Percentiles rank a stretch among this genome's conserved stretches.
Conservation (phyloP, 805 yeast species). For the Zygoascus biomembranicola region DNA sequence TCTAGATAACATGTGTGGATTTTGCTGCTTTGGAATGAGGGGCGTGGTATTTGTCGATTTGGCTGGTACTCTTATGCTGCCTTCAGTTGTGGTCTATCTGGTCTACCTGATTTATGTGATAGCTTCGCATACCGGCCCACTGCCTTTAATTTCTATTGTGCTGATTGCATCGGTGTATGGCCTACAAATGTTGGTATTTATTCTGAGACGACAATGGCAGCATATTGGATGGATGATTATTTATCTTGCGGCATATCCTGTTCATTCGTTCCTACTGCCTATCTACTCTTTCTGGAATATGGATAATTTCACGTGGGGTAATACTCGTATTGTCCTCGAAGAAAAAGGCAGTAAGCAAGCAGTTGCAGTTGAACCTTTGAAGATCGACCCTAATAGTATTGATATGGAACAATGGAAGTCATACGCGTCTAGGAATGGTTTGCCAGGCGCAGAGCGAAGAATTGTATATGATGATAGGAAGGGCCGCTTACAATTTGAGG, state of each 20-base stretch:
- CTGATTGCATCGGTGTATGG: conserved; percentile 52
- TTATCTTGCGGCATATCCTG: conserved; percentile 49
- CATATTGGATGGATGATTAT: conserved; percentile 49
- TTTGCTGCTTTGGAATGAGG: conserved; percentile 53
- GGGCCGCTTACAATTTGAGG: conserved; percentile 25
- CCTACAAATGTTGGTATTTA: conserved; percentile 50
- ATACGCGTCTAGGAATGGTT: conserved; percentile 29
- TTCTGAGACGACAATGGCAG: conserved; percentile 36
- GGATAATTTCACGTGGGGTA: conserved; percentile 62
- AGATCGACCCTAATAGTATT: conserved; percentile 29
- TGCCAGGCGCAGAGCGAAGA: conserved; percentile 31
- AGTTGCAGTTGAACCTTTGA: conserved; percentile 27
- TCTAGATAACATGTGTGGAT: conserved; percentile 53
- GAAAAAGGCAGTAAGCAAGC: conserved; percentile 44
- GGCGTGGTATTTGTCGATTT: conserved; percentile 50
- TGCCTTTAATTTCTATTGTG: conserved; percentile 44
- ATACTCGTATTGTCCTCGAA: conserved; percentile 48
- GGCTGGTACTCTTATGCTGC: conserved; percentile 48
- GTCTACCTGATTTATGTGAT: conserved; percentile 44
- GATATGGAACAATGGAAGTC: conserved; percentile 33
- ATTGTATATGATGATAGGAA: conserved; percentile 28
- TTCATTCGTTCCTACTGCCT: conserved; percentile 55
- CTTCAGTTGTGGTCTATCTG: conserved; percentile 49
- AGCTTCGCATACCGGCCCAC: conserved; percentile 43
- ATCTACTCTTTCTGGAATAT: conserved; percentile 56